Evolutionary conservation across 2,329 filamentous ascomycete species (phyloP), one percentile per base, ranked within the genome.

Genomic region (Talaromyces sp.): DNA sequence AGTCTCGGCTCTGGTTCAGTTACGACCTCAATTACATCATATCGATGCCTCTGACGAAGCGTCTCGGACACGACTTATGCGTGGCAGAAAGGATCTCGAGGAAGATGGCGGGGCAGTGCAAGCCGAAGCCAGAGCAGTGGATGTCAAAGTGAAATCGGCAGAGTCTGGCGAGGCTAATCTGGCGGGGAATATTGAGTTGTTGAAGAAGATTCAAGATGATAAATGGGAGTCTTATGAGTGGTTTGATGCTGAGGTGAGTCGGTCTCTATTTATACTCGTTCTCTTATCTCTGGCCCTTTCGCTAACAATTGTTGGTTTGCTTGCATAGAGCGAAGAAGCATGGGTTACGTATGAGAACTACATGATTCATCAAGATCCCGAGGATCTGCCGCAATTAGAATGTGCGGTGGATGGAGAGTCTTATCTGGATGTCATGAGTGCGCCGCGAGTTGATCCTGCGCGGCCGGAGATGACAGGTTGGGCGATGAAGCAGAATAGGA

Each of bases 21-120:
- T 99, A 68, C 89, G 92, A 3, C 91, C 94, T 0, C 90, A 97
- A 68, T 88, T 96, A 61, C 91, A 96, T 74, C 91, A 97, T 75
- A 81, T 97, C 64, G 94, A 97, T 74, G 93, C 94, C 3, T 76
- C 85, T 46, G 80, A 87, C 48, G 91, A 97, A 66, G 81, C 89
- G 3, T 62, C 65, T 4, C 73, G 72, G 53, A 67, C 63, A 5
- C 66, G 70, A 53, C 65, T 71, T 2, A 56, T 64, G 60, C 31
- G 67, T 72, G 62, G 61, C 64, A 62, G 75, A 70, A 64, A 75
- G 73, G 72, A 76, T 22, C 61, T 66, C 11, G 70, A 75, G 11
- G 79, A 82, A 58, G 79, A 80, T 21, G 54, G 45, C 64, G 53
- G 76, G 73, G 61, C 74, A 65, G 67, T 73, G 64, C 66, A 78